Evolutionary conservation across 2,329 filamentous ascomycete genomes (phyloP).

Genomic region (Apiospora koreana): DNA sequence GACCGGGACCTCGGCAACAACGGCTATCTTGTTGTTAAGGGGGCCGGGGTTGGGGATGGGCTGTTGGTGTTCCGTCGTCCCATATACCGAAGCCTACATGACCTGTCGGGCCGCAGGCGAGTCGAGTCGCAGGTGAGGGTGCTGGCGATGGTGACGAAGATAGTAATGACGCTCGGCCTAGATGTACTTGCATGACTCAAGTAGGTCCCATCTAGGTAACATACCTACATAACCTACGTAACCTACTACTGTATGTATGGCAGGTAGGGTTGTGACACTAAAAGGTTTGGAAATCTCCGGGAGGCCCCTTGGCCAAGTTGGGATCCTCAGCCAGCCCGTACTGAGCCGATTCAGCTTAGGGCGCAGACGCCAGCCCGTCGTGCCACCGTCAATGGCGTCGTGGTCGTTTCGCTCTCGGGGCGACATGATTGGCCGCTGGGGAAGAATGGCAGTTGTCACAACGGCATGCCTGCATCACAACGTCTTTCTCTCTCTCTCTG

Average conservation of each 20-base stretch:
- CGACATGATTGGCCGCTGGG: not conserved
- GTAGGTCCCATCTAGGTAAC: not conserved
- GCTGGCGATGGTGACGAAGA: not conserved
- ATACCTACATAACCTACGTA: no score
- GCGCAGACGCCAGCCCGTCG: not conserved
- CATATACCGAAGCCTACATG: not conserved
- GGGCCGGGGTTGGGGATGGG: not conserved
- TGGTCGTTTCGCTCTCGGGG: not conserved
- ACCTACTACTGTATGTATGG: not conserved
- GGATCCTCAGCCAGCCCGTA: constrained; percentile 6
- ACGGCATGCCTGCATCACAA: not conserved
- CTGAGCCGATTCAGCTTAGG: constrained; percentile 1
- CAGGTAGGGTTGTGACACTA: not conserved
- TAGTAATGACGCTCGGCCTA: not conserved
- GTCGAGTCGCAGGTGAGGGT: not conserved
- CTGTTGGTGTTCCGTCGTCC: not conserved
- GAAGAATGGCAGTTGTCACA: constrained; percentile 8
- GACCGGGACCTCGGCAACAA: not conserved
- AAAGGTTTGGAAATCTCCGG: not conserved
- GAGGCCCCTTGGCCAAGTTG: not conserved
- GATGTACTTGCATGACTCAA: not conserved
- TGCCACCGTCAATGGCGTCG: not conserved
- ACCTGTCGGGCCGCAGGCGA: not conserved
- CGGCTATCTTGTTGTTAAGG: not conserved
- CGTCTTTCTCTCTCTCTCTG: no score